Percentiles rank a stretch among this genome's conserved stretches.
Evolutionary conservation across 2,329 filamentous ascomycete genomes (phyloP).

Genomic region (Bipolaris oryzae): DNA sequence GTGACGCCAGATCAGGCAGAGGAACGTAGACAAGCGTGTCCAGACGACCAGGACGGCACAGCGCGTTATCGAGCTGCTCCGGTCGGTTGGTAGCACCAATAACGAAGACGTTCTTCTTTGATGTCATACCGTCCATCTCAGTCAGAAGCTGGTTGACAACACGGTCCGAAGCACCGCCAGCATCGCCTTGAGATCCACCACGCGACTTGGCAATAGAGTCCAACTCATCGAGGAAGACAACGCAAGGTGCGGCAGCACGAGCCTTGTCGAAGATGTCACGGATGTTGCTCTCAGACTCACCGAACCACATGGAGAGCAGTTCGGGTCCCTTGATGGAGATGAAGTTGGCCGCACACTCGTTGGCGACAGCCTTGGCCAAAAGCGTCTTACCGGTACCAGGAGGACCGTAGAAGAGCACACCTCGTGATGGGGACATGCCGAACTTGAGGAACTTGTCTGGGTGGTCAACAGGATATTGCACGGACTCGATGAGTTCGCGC

Average conservation of each 20-base stretch:
- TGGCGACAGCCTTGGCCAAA: conserved; percentile 98
- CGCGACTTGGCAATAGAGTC: conserved; percentile 99
- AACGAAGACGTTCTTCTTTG: conserved; percentile 99
- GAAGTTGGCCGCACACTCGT: conserved; percentile 99
- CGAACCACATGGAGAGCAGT: conserved; percentile 99
- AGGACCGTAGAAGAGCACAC: conserved; percentile 98
- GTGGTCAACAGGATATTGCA: conserved; percentile 98
- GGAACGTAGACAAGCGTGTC: conserved; percentile 99
- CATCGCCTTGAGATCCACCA: conserved; percentile 94
- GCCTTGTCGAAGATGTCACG: conserved; percentile 99
- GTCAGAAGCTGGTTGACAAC: conserved; percentile 99
- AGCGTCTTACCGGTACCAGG: conserved; percentile 99
- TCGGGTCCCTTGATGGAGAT: conserved; percentile 99
- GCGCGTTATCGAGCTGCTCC: conserved; percentile 95
- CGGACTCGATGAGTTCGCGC: conserved; percentile 98
- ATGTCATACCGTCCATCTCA: conserved; percentile 99
- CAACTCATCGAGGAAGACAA: conserved; percentile 98
- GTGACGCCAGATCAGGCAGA: conserved; percentile 88
- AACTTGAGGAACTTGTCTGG: conserved; percentile 99
- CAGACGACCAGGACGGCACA: conserved; percentile 97
- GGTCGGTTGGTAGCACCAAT: conserved; percentile 99
- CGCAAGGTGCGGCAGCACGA: conserved; percentile 93
- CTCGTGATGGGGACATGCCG: conserved; percentile 93
- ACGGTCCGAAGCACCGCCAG: conserved; percentile 97
- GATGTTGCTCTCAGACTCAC: conserved; percentile 99